Evolutionary conservation across 2,329 filamentous ascomycete species (phyloP).

Genomic region (Fusarium armeniacum): DNA sequence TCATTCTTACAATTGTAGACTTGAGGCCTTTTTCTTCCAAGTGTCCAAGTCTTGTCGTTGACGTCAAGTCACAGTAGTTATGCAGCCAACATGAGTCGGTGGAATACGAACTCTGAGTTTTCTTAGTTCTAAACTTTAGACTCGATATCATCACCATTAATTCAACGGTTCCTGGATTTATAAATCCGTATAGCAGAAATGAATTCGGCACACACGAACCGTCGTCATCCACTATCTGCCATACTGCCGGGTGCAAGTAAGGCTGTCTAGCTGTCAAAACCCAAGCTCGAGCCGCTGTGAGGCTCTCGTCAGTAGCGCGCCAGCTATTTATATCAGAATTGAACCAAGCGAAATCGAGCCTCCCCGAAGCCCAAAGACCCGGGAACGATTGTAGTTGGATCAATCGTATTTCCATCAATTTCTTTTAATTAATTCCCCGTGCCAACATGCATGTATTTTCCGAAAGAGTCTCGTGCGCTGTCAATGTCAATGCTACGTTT

Average conservation of each 20-base stretch:
- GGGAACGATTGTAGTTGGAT: neutral
- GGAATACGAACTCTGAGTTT: slow-evolving; percentile 26
- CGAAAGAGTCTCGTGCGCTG: slow-evolving; percentile 2
- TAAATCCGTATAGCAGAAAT: neutral
- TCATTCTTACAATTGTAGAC: neutral
- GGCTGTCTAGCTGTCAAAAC: slow-evolving; percentile 12
- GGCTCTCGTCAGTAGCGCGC: neutral
- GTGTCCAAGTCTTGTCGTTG: slow-evolving; percentile 7
- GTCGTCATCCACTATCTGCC: neutral
- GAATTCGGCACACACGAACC: neutral
- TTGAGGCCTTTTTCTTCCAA: slow-evolving; percentile 22
- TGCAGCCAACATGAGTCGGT: slow-evolving; percentile 27
- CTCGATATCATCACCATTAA: neutral
- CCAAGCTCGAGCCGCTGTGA: neutral
- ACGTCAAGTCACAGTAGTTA: slow-evolving; percentile 24
- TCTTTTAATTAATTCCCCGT: neutral
- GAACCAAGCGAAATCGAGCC: neutral
- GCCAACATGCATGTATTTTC: neutral
- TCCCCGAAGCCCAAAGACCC: neutral
- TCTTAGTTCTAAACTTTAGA: neutral
- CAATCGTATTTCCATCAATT: slow-evolving; percentile 12
- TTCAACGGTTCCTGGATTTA: neutral
- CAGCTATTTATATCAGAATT: slow-evolving; percentile 5
- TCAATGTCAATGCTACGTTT: slow-evolving; percentile 20
- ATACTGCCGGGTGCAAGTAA: neutral